Conservation (phyloP, 2,329 filamentous ascomycete genomes). For the Ascochyta lentis region DNA sequence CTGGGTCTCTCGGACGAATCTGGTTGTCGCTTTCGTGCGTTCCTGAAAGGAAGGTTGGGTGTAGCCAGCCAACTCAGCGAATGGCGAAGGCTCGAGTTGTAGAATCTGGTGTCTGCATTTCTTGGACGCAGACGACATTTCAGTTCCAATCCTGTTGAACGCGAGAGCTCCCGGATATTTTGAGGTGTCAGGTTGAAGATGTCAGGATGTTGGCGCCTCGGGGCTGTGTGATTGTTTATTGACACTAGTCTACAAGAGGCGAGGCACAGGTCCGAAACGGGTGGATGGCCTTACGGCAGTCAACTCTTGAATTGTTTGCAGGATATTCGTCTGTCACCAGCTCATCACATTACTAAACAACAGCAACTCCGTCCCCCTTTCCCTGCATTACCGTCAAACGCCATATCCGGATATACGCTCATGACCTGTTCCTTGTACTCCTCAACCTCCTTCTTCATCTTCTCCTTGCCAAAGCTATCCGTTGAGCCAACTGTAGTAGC, state of each 20-base stretch:
- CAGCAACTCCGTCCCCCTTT: constrained; percentile 14
- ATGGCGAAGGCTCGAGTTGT: constrained; percentile 38
- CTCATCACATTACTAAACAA: constrained; percentile 27
- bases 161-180: too few species aligned
- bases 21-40: constrained; percentile 33
- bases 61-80: constrained; percentile 47
- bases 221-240: too few species aligned
- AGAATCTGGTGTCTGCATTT: constrained; percentile 9
- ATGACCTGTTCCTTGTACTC: constrained; percentile 28
- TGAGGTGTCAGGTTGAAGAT: too few species aligned
- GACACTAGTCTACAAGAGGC: too few species aligned
- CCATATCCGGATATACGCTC: constrained; percentile 31
- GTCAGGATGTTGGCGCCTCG: too few species aligned
- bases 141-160: too few species aligned
- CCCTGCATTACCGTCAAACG: constrained; percentile 23
- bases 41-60: constrained; percentile 31
- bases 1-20: constrained; percentile 6
- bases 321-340: background rate
- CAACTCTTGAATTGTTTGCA: too few species aligned
- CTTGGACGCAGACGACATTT: too few species aligned
- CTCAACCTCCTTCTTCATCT: constrained; percentile 24
- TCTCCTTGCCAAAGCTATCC: constrained; percentile 7
- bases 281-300: too few species aligned
- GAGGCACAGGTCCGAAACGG: too few species aligned
- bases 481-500: background rate